Conservation (phyloP, 345 rosid species). For the Kernera saxatilis region DNA sequence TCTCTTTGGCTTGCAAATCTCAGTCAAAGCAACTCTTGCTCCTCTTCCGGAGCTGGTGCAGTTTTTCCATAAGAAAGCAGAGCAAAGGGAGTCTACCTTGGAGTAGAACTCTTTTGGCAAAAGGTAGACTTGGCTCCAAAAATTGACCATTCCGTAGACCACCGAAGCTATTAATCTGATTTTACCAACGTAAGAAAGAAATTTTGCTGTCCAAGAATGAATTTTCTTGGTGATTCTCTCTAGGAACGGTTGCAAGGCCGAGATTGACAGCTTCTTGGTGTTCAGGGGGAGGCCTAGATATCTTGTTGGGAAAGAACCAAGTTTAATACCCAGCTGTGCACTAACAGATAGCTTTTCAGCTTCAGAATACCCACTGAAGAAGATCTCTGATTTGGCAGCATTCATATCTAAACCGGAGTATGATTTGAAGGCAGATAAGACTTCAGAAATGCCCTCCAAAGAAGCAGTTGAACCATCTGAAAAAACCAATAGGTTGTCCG, state of each 20-base stretch:
- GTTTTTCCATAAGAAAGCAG: neutral
- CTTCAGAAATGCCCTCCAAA: too few species aligned
- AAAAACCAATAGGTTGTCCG: too few species aligned
- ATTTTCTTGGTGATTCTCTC: neutral
- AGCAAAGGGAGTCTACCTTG: neutral
- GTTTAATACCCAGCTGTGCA: neutral
- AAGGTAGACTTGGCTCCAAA: neutral
- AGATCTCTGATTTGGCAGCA: too few species aligned
- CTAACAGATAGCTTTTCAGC: too few species aligned
- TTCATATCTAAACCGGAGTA: too few species aligned
- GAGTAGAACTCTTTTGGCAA: neutral
- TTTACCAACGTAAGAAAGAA: neutral
- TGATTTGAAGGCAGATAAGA: too few species aligned
- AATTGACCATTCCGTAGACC: neutral
- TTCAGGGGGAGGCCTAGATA: neutral
- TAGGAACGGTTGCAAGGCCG: accelerated
- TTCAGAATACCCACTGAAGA: too few species aligned
- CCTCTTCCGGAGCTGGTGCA: accelerated
- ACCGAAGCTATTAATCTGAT: neutral
- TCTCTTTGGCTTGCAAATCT: too few species aligned
- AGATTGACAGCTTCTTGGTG: accelerated
- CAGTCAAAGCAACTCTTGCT: neutral
- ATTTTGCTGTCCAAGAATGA: neutral
- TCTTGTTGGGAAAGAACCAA: accelerated
- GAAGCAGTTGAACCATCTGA: too few species aligned